Evolutionary conservation across 257 asterid species (phyloP), one percentile per base, ranked within the genome.

Genomic region (Nicotiana benthamiana): DNA sequence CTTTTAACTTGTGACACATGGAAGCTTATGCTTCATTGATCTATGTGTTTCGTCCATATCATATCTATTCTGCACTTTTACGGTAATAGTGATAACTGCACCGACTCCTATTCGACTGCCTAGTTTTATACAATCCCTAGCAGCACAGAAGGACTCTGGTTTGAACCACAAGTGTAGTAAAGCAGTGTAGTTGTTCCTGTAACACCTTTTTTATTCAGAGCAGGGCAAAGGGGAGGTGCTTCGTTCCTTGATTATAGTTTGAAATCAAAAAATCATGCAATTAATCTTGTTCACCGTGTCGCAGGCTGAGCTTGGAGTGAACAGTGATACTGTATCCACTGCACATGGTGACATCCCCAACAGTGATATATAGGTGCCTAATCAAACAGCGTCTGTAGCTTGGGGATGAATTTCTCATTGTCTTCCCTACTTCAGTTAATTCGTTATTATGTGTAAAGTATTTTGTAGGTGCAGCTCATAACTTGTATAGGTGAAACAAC

Each of bases 291-390:
- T 53, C 32, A 59, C 27, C 60, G 20, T 60, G 53, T 34, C 43
- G 84, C 96, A 93, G 97, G 96, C 92, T 56, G 93, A 92, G 86
- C 91, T 87, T 78, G 83, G 81, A 17, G 57, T 82, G 0, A 90
- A 80, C 28, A 85, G 85, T 5, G 90, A 89, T 78, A 52, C 85
- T 75, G 56, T 85, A 22, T 66, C 84, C 4, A 64, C 88, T 63
- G 74, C 85, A 61, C 46, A 12, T 30, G 51, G 36, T 15, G 81
- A 12, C 63, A 13, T 82, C 63, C 87, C 85, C 82, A 87, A 83
- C 80, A 85, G 87, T 66, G 88, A 86, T 77, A 82, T 67, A 81
- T 84, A 62, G 61, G 22, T 57, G 56, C 36, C 36, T 57, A 59
- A 20, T 54, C 43, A 64, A 64, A 64, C 22, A 5, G 30, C 20